phyloP scores from a whole-genome alignment of 2,329 filamentous ascomycete genomes.

The Sphaerulina musiva region DNA sequence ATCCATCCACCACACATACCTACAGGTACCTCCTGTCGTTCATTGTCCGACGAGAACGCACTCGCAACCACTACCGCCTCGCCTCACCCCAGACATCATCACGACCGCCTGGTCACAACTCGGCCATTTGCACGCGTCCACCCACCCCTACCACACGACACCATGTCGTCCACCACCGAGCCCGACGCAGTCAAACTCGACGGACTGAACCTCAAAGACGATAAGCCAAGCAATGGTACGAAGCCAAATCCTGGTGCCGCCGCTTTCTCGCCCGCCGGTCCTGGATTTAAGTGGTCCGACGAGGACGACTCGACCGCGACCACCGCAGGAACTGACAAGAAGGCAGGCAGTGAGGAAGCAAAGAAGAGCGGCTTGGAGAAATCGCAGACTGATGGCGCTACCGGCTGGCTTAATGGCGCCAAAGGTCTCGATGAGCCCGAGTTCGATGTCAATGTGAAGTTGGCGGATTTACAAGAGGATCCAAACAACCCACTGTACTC shows the following conservation, averaged over 20 bases:
- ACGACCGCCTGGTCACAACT: neutral
- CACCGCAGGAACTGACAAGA: slow-evolving; percentile 10
- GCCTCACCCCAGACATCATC: neutral
- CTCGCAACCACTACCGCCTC: neutral
- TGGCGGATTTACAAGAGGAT: slow-evolving; percentile 82
- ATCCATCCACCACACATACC: too few relatives aligned
- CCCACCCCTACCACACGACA: neutral
- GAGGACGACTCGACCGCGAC: slow-evolving; percentile 24
- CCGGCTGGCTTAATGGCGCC: slow-evolving; percentile 35
- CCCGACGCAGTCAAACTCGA: slow-evolving; percentile 21
- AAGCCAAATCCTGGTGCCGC: slow-evolving; percentile 17
- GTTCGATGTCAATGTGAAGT: slow-evolving; percentile 85
- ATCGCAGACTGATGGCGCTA: slow-evolving; percentile 42
- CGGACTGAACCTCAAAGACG: slow-evolving; percentile 23
- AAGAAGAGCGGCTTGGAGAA: slow-evolving; percentile 16
- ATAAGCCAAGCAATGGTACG: slow-evolving; percentile 16
- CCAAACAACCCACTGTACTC: slow-evolving; percentile 83
- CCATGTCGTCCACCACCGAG: slow-evolving; percentile 12
- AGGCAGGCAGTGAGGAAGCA: slow-evolving; percentile 12
- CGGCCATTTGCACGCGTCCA: neutral
- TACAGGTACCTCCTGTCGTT: too few relatives aligned
- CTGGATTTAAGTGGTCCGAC: slow-evolving; percentile 32
- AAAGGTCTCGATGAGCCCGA: slow-evolving; percentile 59
- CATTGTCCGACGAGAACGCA: neutral
- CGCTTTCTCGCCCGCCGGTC: slow-evolving; percentile 17